These are phyloP conservation scores for Trametes versicolor DNA, from an alignment of 1,284 basidiomycete species.

Conservation along the genomic window DNA sequence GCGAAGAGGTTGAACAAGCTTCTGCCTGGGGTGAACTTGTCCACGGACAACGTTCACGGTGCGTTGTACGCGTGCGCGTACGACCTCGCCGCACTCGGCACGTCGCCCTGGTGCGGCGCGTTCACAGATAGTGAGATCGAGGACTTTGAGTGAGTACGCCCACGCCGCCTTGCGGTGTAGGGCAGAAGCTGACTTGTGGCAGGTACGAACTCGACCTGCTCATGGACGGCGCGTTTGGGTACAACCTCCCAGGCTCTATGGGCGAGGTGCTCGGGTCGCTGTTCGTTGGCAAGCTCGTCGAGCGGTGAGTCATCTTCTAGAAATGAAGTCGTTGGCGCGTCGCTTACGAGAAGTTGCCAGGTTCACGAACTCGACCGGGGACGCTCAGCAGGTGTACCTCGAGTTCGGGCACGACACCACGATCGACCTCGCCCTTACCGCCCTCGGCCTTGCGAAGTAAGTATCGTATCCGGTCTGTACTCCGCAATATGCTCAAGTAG, in stretches of 20 bases:
- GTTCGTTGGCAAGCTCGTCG: slow-evolving; percentile 54
- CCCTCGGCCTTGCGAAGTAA: slow-evolving; percentile 54
- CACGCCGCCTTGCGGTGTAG: neutral
- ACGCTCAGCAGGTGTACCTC: slow-evolving; percentile 49
- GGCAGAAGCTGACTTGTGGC: too few species aligned
- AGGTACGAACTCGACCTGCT: slow-evolving; percentile 56
- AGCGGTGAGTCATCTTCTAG: slow-evolving; percentile 42
- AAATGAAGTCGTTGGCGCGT: neutral
- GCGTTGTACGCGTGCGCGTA: slow-evolving; percentile 59
- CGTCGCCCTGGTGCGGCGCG: slow-evolving; percentile 54
- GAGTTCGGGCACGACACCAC: slow-evolving; percentile 62
- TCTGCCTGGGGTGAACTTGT: slow-evolving; percentile 47
- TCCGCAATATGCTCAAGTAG: neutral
- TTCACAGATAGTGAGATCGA: slow-evolving; percentile 51
- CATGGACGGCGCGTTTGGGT: slow-evolving; percentile 57
- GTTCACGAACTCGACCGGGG: slow-evolving; percentile 49
- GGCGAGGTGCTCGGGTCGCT: slow-evolving; percentile 55
- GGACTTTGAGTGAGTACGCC: slow-evolving; percentile 46
- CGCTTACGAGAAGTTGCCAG: slow-evolving; percentile 30
- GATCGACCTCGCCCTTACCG: slow-evolving; percentile 55
- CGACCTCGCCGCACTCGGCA: slow-evolving; percentile 50
- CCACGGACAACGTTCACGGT: slow-evolving; percentile 49
- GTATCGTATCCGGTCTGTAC: slow-evolving; percentile 15
- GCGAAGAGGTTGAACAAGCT: slow-evolving; percentile 48
- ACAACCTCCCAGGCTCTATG: slow-evolving; percentile 50